Conservation (phyloP, 1,139 yeast species). For the Hansenula lynferdii region DNA sequence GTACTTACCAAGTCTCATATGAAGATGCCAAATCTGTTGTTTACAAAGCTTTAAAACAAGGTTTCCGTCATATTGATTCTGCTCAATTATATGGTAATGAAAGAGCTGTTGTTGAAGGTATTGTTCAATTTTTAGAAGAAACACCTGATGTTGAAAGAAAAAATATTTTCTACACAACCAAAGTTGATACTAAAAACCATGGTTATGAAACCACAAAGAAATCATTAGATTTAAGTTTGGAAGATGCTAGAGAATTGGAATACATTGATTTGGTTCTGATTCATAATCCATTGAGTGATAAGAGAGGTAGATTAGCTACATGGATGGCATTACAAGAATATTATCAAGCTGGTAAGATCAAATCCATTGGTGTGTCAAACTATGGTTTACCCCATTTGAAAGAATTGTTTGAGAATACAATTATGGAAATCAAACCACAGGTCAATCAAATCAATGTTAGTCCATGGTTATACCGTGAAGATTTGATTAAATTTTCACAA, state of each 20-base stretch:
- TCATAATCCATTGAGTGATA: slow-evolving; percentile 30
- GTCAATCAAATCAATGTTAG: slow-evolving; percentile 45
- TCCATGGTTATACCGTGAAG: slow-evolving; percentile 37
- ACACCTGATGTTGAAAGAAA: slow-evolving; percentile 46
- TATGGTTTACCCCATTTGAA: slow-evolving; percentile 35
- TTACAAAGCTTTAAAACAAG: slow-evolving; percentile 35
- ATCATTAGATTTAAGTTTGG: slow-evolving; percentile 26
- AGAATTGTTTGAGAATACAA: slow-evolving; percentile 32
- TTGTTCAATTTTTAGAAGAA: slow-evolving; percentile 36
- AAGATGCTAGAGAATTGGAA: slow-evolving; percentile 30
- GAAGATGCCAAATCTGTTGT: slow-evolving; percentile 21
- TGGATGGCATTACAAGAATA: slow-evolving; percentile 42
- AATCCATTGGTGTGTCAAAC: slow-evolving; percentile 40
- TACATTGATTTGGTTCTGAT: slow-evolving; percentile 32
- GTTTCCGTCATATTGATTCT: slow-evolving; percentile 38
- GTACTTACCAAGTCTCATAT: slow-evolving; percentile 11
- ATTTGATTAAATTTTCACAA: slow-evolving; percentile 18
- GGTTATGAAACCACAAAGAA: slow-evolving; percentile 36
- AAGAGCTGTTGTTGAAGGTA: slow-evolving; percentile 34
- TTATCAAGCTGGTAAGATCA: slow-evolving; percentile 28
- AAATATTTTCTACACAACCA: slow-evolving; percentile 64
- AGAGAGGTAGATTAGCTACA: slow-evolving; percentile 30
- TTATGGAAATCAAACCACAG: slow-evolving; percentile 35
- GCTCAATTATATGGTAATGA: slow-evolving; percentile 36
- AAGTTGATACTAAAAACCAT: slow-evolving; percentile 58